Percentiles rank a stretch among this genome's conserved stretches.
Evolutionary conservation across 306 rosid genomes (phyloP).

Genomic region (Dryas drummondii): DNA sequence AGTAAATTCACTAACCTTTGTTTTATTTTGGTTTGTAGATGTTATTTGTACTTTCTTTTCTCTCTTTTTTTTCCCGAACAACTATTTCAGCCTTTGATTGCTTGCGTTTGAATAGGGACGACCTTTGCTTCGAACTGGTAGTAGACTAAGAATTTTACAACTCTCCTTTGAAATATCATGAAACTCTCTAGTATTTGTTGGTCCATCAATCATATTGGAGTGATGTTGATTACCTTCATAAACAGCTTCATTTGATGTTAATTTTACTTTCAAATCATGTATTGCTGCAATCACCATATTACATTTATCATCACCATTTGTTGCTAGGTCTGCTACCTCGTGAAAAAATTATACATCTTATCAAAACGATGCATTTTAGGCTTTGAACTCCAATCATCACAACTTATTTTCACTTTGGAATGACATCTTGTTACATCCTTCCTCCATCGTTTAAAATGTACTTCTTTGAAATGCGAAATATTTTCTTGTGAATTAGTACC

Average conservation of each 20-base stretch:
- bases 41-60: too few relatives aligned
- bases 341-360: neutral
- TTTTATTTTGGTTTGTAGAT: too few relatives aligned
- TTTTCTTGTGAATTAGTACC: slow-evolving; percentile 1
- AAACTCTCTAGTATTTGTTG: too few relatives aligned
- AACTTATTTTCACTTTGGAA: slow-evolving; percentile 1
- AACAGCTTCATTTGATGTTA: neutral
- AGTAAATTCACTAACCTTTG: too few relatives aligned
- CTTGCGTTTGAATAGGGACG: too few relatives aligned
- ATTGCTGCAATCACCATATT: neutral
- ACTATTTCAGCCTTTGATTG: too few relatives aligned
- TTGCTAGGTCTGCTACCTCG: slow-evolving; percentile 12
- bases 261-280: neutral
- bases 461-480: slow-evolving; percentile 5
- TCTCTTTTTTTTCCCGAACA: too few relatives aligned
- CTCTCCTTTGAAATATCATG: too few relatives aligned
- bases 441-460: slow-evolving; percentile 22
- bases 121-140: too few relatives aligned
- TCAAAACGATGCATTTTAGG: slow-evolving; percentile 10
- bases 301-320: neutral
- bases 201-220: too few relatives aligned
- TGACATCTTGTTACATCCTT: slow-evolving; percentile 15
- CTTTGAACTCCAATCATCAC: slow-evolving; percentile 4
- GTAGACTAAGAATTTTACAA: too few relatives aligned
- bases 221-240: neutral